phyloP scores from a whole-genome alignment of 2,329 filamentous ascomycete species.

The Aschersonia sp. region DNA sequence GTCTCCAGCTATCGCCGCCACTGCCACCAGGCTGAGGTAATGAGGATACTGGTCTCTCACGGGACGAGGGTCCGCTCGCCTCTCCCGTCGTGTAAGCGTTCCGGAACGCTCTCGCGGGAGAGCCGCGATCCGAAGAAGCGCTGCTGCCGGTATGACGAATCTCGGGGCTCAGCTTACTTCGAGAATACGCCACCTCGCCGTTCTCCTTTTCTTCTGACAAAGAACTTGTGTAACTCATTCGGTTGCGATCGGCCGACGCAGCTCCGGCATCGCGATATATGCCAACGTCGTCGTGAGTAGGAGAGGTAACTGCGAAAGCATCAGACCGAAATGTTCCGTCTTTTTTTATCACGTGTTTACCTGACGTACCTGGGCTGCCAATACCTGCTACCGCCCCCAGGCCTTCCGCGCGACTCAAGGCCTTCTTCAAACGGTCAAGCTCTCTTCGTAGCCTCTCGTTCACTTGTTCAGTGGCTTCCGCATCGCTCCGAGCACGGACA shows the following conservation, averaged over 20 bases:
- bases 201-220: conserved; percentile 71
- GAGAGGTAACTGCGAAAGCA: conserved; percentile 25
- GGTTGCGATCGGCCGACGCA: conserved; percentile 27
- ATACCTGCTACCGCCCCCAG: conserved; percentile 23
- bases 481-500: conserved; percentile 79
- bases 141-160: conserved; percentile 34
- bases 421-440: conserved; percentile 84
- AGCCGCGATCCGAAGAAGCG: conserved; percentile 40
- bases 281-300: conserved; percentile 42
- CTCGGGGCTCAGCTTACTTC: conserved; percentile 41
- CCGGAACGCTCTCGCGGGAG: conserved; percentile 42
- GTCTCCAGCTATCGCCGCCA: conserved; percentile 74
- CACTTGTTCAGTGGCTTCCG: conserved; percentile 73
- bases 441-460: conserved; percentile 77
- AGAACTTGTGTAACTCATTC: conserved; percentile 49
- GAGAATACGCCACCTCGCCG: conserved; percentile 31
- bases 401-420: conserved; percentile 49
- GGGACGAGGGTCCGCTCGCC: conserved; percentile 9
- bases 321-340: neutral
- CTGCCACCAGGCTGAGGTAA: conserved; percentile 18
- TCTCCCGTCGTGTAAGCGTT: conserved; percentile 21
- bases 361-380: conserved; percentile 19
- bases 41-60: conserved; percentile 20
- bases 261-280: conserved; percentile 41
- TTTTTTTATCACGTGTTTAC: neutral